A percentile compares a stretch with the other conserved stretches of the same genome.
phyloP scores from a whole-genome alignment of 345 rosid genomes.

The Theobroma cacao region DNA sequence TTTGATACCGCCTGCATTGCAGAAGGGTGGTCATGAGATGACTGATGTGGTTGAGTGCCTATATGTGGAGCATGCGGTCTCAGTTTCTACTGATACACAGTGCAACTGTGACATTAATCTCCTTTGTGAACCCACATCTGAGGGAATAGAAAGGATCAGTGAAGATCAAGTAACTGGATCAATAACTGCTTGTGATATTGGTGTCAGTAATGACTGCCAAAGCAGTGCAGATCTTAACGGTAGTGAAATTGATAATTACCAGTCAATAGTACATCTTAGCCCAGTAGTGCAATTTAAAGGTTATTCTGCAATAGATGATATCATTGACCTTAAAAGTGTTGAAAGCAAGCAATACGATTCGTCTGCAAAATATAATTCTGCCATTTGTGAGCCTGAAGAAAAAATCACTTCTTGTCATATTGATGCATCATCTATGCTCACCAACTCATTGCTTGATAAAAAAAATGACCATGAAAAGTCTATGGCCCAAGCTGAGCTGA shows the following conservation, averaged over 20 bases:
- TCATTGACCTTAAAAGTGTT: conserved; percentile 14
- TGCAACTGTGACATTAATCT: conserved; percentile 24
- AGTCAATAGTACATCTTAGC: conserved; percentile 17
- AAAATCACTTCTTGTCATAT: conserved; percentile 18
- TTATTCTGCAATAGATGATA: conserved; percentile 27
- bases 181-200: conserved; percentile 21
- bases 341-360: conserved; percentile 15
- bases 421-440: conserved; percentile 19
- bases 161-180: conserved; percentile 18
- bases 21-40: conserved; percentile 23
- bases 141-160: conserved; percentile 19
- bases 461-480: conserved; percentile 17
- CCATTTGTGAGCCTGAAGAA: conserved; percentile 20
- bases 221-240: conserved; percentile 15
- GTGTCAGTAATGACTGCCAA: conserved; percentile 13
- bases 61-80: conserved; percentile 20
- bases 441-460: conserved; percentile 14
- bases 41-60: conserved; percentile 18
- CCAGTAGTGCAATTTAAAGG: conserved; percentile 24
- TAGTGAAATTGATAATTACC: conserved; percentile 31
- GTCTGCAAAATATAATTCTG: background rate
- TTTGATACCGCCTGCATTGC: conserved; percentile 18
- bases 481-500: conserved; percentile 20
- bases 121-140: conserved; percentile 28
- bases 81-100: conserved; percentile 9